Evolutionary conservation across 768 basidiomycete genomes (phyloP), one percentile per base, ranked within the genome.

Genomic region (Sporobolomyces roseus): DNA sequence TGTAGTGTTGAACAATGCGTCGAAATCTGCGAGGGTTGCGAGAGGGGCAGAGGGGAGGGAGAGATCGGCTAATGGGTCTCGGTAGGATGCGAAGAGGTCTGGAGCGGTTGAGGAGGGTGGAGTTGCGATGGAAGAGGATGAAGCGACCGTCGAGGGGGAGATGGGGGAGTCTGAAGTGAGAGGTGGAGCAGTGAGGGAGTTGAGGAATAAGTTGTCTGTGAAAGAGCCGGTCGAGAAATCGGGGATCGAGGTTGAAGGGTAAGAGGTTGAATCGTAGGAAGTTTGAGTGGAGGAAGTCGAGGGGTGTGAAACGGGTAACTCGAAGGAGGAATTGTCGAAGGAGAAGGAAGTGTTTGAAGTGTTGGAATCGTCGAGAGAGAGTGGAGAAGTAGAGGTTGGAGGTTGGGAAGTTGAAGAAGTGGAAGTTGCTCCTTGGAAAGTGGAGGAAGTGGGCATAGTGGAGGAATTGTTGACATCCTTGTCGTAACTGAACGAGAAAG

Each of bases 401-500:
- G 65, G 12, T 1, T 32, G n/a, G 1, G 29, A 16, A 13, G n/a
- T 43, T 9, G 58, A 27, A 60, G 38, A 19, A 45, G 27, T 36
- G 30, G 50, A 32, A 23, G n/a, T n/a, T n/a, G n/a, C n/a, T n/a
- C n/a, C n/a, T n/a, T 59, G 19, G 35, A 54, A 23, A 6, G 61
- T 29, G 21, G 60, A 56, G 5, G 48, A 43, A 32, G 36, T 29
- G 19, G 71, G 66, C 71, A 72, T 72, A 35, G 61, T 59, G 14
- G 49, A 25, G 17, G 66, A 58, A 23, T 45, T 32, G 43, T 25
- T 54, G 27, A 61, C 63, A 46, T 68, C 66, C 38, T 68, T 60
- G 52, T 33, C 53, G 63, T 61, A 61, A 33, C 63, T 50, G 71
- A 72, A 72, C n/a, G 60, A 46, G 54, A 72, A 72, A 1, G 71